These are phyloP conservation scores for Phaeoacremonium minimum DNA, from an alignment of 2,329 filamentous ascomycete species.

Conservation along the genomic window DNA sequence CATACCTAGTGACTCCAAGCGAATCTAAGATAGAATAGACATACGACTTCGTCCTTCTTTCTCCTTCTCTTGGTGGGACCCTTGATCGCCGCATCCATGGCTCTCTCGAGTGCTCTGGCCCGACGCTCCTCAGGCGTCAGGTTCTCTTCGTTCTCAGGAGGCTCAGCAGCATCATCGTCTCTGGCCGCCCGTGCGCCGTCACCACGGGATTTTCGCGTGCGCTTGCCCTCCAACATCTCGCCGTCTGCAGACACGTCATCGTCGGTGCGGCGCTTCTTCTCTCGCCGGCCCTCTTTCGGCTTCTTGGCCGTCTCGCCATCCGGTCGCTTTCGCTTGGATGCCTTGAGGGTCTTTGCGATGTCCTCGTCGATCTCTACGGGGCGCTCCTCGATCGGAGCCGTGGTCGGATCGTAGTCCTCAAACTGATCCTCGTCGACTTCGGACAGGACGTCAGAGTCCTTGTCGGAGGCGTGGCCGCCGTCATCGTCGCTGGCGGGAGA, in stretches of 20 bases:
- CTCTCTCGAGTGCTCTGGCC: slow-evolving; percentile 76
- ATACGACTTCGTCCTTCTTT: slow-evolving; percentile 85
- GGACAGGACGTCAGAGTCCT: slow-evolving; percentile 57
- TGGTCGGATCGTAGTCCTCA: slow-evolving; percentile 63
- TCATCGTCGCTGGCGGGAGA: slow-evolving; percentile 2
- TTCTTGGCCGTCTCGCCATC: slow-evolving; percentile 65
- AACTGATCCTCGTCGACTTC: slow-evolving; percentile 69
- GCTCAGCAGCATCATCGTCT: slow-evolving; percentile 35
- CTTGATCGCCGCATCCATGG: slow-evolving; percentile 85
- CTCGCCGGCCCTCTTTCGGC: slow-evolving; percentile 68
- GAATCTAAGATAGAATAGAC: slow-evolving; percentile 23
- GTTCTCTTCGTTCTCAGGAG: slow-evolving; percentile 64
- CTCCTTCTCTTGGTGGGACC: slow-evolving; percentile 67
- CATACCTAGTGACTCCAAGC: too few relatives aligned
- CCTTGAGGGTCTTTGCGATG: slow-evolving; percentile 58
- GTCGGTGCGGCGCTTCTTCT: slow-evolving; percentile 57
- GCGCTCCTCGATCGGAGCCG: slow-evolving; percentile 58
- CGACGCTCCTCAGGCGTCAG: slow-evolving; percentile 82
- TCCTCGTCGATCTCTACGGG: slow-evolving; percentile 67
- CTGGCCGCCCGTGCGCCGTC: slow-evolving; percentile 36
- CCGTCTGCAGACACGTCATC: slow-evolving; percentile 35
- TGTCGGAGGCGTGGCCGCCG: slow-evolving; percentile 40
- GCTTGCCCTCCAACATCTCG: slow-evolving; percentile 40
- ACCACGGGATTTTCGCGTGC: slow-evolving; percentile 32
- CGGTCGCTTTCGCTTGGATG: slow-evolving; percentile 59